Evolutionary conservation across 441 rosid genomes (phyloP).

Genomic region (Pelargonium citronellum): DNA sequence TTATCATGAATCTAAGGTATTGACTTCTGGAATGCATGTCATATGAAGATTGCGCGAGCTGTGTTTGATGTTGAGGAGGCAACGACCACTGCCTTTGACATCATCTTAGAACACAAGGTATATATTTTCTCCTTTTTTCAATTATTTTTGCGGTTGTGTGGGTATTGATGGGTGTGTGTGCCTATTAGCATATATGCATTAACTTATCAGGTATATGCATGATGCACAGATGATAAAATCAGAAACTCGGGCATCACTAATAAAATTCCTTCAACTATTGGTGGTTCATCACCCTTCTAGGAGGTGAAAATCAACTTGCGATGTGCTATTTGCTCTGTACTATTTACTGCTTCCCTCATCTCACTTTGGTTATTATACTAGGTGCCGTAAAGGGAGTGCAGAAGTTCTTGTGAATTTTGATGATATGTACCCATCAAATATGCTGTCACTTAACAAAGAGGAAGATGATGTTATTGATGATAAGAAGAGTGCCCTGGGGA

Average conservation of each 20-base stretch:
- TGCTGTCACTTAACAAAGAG: conserved; percentile 31
- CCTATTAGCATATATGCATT: conserved; percentile 5
- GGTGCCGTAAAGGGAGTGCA: conserved; percentile 95
- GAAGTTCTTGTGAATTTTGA: conserved; percentile 78
- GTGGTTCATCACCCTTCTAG: conserved; percentile 85
- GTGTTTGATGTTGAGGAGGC: conserved; percentile 93
- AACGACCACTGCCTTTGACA: conserved; percentile 65
- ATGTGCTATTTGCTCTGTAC: conserved; percentile 13
- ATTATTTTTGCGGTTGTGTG: not conserved
- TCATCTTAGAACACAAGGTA: conserved; percentile 70
- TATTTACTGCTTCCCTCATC: conserved; percentile 27
- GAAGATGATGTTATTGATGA: conserved; percentile 23
- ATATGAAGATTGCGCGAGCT: conserved; percentile 70
- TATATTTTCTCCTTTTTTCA: conserved; percentile 6
- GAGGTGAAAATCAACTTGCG: conserved; percentile 41
- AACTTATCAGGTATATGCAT: conserved; percentile 11
- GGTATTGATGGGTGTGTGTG: not conserved
- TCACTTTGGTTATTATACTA: conserved; percentile 32
- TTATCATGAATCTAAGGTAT: conserved; percentile 11
- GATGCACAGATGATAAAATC: conserved; percentile 58
- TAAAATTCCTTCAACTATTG: conserved; percentile 79
- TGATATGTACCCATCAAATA: conserved; percentile 56
- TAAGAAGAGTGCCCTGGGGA: conserved; percentile 37
- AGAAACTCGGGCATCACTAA: conserved; percentile 69
- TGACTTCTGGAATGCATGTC: conserved; percentile 20